Evolutionary conservation across 1,284 basidiomycete genomes (phyloP), one percentile per base, ranked within the genome.

Genomic region (Pseudozyma tsukubaensis): DNA sequence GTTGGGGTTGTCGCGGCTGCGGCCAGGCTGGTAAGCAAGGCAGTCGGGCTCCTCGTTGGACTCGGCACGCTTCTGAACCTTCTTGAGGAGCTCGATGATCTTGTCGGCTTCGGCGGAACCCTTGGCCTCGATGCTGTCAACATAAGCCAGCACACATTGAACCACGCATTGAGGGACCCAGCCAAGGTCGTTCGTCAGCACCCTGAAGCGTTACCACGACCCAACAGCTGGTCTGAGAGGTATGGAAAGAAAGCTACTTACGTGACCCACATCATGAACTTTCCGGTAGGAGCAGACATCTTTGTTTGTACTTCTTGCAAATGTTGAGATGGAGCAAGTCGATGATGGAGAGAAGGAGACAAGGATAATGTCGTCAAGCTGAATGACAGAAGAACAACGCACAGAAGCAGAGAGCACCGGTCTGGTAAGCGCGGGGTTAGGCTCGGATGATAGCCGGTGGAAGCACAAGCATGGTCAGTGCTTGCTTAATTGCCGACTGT

Each of bases 11-110:
- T 70, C 59, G 45, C 60, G 52, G 59, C 61, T 60, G 55, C 72
- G 67, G 42, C 53, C 67, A 35, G 72, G 67, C 14, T 53, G 6
- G 57, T 75, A 75, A 35, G n/a, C 51, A 12, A 54, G 54, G 57
- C 67, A 71, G 53, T 75, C 55, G 60, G 72, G 72, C 58, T 75
- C 72, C 43, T 75, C 59, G 54, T 70, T 56, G 52, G 72, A 75
- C 44, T 67, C 57, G 55, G 72, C 72, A 19, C 68, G 67, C 1
- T 52, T 55, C 14, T 63, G 60, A 1, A 75, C 57, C 63, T 67
- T 75, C 12, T 54, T 65, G 58, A 75, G 72, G 12, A 75, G 21
- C 9, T 61, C 64, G 49, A 48, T n/a, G 21, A 71, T 64, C 60
- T 71, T 55, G 49, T 70, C 72, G 6, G 72, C 72, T 43, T 75